Evolutionary conservation across 2,329 filamentous ascomycete genomes (phyloP).

Genomic region (Coniochaeta ligniaria): DNA sequence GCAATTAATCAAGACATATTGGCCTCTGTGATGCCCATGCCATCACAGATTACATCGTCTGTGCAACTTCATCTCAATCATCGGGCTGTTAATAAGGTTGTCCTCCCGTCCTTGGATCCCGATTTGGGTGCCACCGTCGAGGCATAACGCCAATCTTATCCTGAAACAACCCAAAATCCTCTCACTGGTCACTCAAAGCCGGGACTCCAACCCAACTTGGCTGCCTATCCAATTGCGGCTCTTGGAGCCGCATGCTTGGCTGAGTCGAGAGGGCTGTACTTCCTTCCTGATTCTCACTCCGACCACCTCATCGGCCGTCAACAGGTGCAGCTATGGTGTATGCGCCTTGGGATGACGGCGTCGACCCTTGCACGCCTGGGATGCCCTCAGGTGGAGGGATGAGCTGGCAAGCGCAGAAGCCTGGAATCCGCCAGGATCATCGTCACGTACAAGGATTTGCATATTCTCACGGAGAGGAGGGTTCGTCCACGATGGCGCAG

Average conservation of each 20-base stretch:
- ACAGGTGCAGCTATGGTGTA: not conserved
- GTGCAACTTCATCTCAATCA: not conserved
- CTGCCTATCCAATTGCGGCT: not conserved
- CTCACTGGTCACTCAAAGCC: not conserved
- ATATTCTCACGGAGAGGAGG: not conserved
- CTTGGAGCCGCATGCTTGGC: not conserved
- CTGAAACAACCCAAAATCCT: not conserved
- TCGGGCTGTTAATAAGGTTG: constrained; percentile 2
- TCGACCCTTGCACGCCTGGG: not conserved
- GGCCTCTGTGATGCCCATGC: not conserved
- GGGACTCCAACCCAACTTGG: not conserved
- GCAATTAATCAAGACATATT: not conserved
- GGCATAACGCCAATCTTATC: constrained; percentile 1
- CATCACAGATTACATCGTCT: constrained; percentile 1
- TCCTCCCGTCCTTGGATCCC: not conserved
- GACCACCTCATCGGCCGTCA: not conserved
- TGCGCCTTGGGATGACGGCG: not conserved
- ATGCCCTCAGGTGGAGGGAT: not conserved
- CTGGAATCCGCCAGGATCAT: not conserved
- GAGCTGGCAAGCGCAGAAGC: not conserved
- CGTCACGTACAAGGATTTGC: not conserved
- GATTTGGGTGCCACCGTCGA: not conserved
- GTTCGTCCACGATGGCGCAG: not conserved
- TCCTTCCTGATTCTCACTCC: not conserved
- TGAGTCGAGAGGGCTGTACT: not conserved